Percentiles rank a stretch among this genome's conserved stretches.
Evolutionary conservation across 2,329 filamentous ascomycete genomes (phyloP).

Genomic region (Scopulariopsis brevicaulis): DNA sequence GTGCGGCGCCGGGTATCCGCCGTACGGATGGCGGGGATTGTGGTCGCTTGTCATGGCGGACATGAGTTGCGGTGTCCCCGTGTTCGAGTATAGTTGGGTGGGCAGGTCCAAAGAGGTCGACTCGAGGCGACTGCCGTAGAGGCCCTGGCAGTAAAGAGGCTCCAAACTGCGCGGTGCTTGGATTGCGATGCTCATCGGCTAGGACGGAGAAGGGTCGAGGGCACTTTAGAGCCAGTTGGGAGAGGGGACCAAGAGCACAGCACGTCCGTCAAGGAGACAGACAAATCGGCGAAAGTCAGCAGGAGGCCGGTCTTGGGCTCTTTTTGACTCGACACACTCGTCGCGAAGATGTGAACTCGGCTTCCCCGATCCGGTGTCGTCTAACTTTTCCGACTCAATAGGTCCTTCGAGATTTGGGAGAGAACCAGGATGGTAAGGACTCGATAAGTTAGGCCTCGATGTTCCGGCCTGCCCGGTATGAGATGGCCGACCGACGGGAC

Average conservation of each 20-base stretch:
- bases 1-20: slow-evolving; percentile 2
- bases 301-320: not conserved
- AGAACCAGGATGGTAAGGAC: not conserved
- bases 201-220: not conserved
- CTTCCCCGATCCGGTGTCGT: not conserved
- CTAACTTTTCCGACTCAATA: not conserved
- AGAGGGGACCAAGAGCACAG: not conserved
- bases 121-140: slow-evolving; percentile 3
- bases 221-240: slow-evolving; percentile 2
- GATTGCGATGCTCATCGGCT: slow-evolving; percentile 5
- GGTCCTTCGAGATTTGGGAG: not conserved
- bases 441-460: not conserved
- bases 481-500: not conserved
- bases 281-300: not conserved
- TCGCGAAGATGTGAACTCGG: not conserved
- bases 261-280: not conserved
- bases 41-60: slow-evolving; percentile 3
- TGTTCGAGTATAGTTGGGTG: not conserved
- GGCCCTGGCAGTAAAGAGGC: slow-evolving; percentile 5
- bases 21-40: slow-evolving; percentile 3
- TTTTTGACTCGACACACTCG: not conserved
- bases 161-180: slow-evolving; percentile 5
- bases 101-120: slow-evolving; percentile 1
- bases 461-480: not conserved
- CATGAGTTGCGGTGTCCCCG: slow-evolving; percentile 4